Percentiles rank a stretch among this genome's conserved stretches.
Evolutionary conservation across 768 basidiomycete species (phyloP).

Genomic region (Melanogaster broomeanus): DNA sequence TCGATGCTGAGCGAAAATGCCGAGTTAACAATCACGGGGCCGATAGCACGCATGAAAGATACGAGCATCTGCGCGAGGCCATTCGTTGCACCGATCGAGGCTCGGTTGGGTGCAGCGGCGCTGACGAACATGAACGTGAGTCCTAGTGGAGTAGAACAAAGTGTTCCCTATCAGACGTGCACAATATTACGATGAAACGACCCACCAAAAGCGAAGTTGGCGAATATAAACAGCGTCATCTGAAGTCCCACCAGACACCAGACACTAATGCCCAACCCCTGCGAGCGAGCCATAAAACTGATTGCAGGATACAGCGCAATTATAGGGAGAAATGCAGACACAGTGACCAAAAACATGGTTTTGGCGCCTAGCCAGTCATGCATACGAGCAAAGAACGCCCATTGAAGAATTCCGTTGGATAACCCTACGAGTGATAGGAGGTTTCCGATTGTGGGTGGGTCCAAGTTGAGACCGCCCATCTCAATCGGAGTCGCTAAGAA

Average conservation of each 20-base stretch:
- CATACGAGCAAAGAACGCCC: slow-evolving; percentile 59
- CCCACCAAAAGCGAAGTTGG: slow-evolving; percentile 56
- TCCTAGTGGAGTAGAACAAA: slow-evolving; percentile 41
- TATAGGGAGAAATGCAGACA: slow-evolving; percentile 49
- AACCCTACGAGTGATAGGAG: slow-evolving; percentile 27
- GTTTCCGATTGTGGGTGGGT: slow-evolving; percentile 32
- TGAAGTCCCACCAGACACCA: slow-evolving; percentile 56
- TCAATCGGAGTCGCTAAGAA: slow-evolving; percentile 33
- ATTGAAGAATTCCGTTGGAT: slow-evolving; percentile 48
- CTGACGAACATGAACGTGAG: slow-evolving; percentile 70
- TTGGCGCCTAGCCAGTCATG: slow-evolving; percentile 61
- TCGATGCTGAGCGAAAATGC: slow-evolving; percentile 30
- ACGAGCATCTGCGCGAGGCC: slow-evolving; percentile 44
- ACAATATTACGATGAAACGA: not conserved
- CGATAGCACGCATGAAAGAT: slow-evolving; percentile 30
- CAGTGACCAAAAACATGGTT: slow-evolving; percentile 51
- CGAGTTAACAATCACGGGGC: slow-evolving; percentile 26
- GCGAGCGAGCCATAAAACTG: slow-evolving; percentile 34
- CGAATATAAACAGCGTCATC: slow-evolving; percentile 42
- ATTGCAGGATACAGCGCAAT: slow-evolving; percentile 45
- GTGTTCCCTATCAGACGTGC: not conserved
- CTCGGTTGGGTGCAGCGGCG: slow-evolving; percentile 65
- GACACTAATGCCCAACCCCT: slow-evolving; percentile 43
- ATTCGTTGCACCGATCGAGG: slow-evolving; percentile 72
- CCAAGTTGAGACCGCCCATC: slow-evolving; percentile 29